Conservation (phyloP, 768 basidiomycete species). For the Suillus subaureus region DNA sequence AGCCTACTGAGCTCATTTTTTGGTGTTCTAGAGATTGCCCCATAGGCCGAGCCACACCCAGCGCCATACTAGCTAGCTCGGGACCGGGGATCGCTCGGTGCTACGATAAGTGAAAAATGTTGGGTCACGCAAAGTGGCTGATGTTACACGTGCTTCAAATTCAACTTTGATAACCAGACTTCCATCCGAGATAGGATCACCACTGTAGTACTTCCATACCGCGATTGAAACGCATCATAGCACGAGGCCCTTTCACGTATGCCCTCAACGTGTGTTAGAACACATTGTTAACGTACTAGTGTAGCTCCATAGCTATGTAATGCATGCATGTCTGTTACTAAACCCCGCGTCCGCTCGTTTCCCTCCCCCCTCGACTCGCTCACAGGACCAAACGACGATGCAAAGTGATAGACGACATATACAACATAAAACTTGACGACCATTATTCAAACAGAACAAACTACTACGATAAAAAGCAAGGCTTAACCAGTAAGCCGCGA, state of each 20-base stretch:
- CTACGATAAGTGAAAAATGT: too few relatives aligned
- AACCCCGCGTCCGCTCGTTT: too few relatives aligned
- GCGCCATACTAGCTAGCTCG: too few relatives aligned
- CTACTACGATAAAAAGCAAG: slow-evolving; percentile 6
- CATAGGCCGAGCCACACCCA: too few relatives aligned
- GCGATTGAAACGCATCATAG: background rate
- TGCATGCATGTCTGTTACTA: background rate
- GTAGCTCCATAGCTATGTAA: background rate
- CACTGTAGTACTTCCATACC: background rate
- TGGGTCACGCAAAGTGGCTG: too few relatives aligned
- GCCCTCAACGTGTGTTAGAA: background rate
- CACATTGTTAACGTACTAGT: background rate
- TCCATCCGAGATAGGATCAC: background rate
- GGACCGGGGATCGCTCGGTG: too few relatives aligned
- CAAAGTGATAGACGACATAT: background rate
- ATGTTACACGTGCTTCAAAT: too few relatives aligned
- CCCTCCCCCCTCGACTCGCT: background rate
- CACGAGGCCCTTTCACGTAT: background rate
- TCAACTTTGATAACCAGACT: too few relatives aligned
- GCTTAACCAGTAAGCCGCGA: background rate
- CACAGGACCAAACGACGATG: background rate
- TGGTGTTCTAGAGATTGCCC: too few relatives aligned
- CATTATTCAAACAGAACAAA: background rate
- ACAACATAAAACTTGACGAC: background rate
- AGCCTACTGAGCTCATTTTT: too few relatives aligned